These are phyloP conservation scores for Salvia miltiorrhiza DNA, from an alignment of 257 asterid genomes.

Conservation along the genomic window DNA sequence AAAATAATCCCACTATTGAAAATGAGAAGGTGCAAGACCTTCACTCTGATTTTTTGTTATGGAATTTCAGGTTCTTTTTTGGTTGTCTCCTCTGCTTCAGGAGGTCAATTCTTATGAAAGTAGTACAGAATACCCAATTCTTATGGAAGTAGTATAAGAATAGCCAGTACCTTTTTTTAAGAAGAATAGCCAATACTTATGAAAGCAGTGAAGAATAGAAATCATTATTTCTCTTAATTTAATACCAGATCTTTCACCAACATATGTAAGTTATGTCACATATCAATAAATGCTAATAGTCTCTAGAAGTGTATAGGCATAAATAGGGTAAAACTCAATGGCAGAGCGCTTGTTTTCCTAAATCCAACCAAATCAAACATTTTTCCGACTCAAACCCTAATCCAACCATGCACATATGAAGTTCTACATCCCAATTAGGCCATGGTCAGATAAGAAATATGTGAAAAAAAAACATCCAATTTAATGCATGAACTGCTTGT, in stretches of 20 bases:
- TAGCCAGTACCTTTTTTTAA: no score
- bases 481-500: not conserved
- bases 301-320: not conserved
- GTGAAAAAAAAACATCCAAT: not conserved
- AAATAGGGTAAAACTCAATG: not conserved
- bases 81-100: no score
- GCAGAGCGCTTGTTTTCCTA: not conserved
- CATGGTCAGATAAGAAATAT: not conserved
- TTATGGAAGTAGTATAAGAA: no score
- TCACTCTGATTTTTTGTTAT: not conserved
- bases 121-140: no score
- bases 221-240: not conserved
- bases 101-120: no score
- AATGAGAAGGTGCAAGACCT: not conserved
- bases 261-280: not conserved
- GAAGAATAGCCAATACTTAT: not conserved
- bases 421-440: not conserved
- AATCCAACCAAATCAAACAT: not conserved
- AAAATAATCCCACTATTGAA: not conserved
- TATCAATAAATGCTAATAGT: not conserved
- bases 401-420: not conserved
- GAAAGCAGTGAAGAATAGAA: not conserved
- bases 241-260: not conserved
- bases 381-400: not conserved
- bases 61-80: no score